Conservation (phyloP, 2,329 filamentous ascomycete genomes). For the Fusarium sp. region DNA sequence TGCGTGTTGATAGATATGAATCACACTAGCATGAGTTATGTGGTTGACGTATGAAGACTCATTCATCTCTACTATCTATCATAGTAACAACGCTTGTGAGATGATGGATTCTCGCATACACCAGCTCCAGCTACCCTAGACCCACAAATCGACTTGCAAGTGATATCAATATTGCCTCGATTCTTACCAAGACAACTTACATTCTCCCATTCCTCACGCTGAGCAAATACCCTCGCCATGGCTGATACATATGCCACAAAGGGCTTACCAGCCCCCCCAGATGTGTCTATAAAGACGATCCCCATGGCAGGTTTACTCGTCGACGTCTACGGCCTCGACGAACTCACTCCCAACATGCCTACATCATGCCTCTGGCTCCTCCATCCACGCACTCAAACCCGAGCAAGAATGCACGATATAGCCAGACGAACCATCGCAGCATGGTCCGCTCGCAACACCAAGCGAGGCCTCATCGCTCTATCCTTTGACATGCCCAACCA, state of each 20-base stretch:
- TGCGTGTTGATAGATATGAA: not conserved
- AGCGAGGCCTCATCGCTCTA: conserved; percentile 76
- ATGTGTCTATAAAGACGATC: conserved; percentile 70
- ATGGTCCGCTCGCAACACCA: conserved; percentile 64
- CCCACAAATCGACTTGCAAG: conserved; percentile 22
- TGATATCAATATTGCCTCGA: not conserved
- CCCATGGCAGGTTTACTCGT: conserved; percentile 81
- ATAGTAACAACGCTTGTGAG: no score
- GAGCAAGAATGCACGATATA: conserved; percentile 78
- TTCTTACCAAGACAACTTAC: not conserved
- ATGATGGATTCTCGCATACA: conserved; percentile 1
- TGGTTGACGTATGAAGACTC: no score
- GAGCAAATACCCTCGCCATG: conserved; percentile 24
- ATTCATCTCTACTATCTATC: no score
- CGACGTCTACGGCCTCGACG: conserved; percentile 81
- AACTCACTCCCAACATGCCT: conserved; percentile 66
- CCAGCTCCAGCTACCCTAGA: conserved; percentile 28
- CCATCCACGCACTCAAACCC: conserved; percentile 77
- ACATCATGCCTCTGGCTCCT: conserved; percentile 91
- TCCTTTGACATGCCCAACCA: conserved; percentile 96
- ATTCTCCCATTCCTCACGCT: not conserved
- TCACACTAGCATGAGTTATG: no score
- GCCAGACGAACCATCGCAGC: conserved; percentile 73
- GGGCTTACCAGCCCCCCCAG: conserved; percentile 52
- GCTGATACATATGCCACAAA: conserved; percentile 45